Conservation (phyloP, 75 land plant species). For the Selaginella tamariscina region DNA sequence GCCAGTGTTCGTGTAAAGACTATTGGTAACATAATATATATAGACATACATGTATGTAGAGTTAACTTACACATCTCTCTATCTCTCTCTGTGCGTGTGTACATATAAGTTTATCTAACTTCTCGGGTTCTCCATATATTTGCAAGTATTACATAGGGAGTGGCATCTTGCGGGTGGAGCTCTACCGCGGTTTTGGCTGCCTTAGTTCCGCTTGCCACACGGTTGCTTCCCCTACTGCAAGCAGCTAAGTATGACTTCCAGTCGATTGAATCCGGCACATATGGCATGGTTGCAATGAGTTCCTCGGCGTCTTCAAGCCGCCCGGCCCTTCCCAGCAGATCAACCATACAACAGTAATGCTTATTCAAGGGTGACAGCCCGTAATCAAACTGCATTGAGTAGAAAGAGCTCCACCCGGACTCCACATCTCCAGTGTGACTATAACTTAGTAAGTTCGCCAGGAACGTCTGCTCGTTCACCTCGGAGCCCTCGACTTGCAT, state of each 20-base stretch:
- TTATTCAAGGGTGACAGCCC: neutral
- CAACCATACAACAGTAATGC: neutral
- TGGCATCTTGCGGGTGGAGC: too few relatives aligned
- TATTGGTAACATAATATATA: too few relatives aligned
- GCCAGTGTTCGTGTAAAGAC: constrained; percentile 5
- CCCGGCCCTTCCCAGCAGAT: neutral
- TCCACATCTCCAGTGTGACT: neutral
- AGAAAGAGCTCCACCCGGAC: neutral
- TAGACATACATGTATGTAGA: too few relatives aligned
- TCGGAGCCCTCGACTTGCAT: neutral
- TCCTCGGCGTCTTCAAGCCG: neutral
- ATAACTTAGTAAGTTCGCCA: neutral
- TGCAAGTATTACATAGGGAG: too few relatives aligned
- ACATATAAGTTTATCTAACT: too few relatives aligned
- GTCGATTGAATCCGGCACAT: neutral
- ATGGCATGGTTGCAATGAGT: neutral
- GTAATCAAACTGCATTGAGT: neutral
- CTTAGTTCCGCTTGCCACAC: too few relatives aligned
- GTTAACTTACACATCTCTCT: too few relatives aligned
- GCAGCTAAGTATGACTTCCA: too few relatives aligned
- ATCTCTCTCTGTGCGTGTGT: too few relatives aligned
- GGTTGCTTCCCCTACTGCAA: too few relatives aligned
- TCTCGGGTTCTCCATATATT: too few relatives aligned
- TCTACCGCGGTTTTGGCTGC: too few relatives aligned
- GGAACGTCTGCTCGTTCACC: neutral